phyloP scores from a whole-genome alignment of 2,329 filamentous ascomycete genomes.

The Bertia moriformis region DNA sequence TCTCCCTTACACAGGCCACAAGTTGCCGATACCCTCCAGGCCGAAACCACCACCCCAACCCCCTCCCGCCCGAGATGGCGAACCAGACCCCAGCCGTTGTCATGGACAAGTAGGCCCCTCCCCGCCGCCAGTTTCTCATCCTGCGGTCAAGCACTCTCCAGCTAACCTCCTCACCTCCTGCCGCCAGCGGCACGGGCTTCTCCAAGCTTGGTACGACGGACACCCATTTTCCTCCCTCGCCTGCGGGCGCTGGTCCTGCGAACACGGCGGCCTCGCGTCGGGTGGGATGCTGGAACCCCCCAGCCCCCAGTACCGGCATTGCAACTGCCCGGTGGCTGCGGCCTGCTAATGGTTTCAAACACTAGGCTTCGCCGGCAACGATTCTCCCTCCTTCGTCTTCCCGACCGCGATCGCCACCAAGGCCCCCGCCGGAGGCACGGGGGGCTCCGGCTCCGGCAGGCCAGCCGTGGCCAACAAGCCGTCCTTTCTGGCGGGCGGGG shows the following conservation, averaged over 20 bases:
- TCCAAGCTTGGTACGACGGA: slow-evolving; percentile 76
- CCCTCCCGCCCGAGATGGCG: slow-evolving; percentile 52
- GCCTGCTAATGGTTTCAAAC: too few species aligned
- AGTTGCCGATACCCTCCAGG: too few species aligned
- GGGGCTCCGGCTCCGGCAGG: slow-evolving; percentile 70
- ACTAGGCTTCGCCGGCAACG: slow-evolving; percentile 92
- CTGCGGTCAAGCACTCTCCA: slow-evolving; percentile 14
- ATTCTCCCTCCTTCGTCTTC: slow-evolving; percentile 97
- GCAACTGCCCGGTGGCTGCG: slow-evolving; percentile 12
- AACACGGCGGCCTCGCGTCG: slow-evolving; percentile 3
- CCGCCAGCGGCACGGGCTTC: slow-evolving; percentile 84
- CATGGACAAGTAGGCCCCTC: slow-evolving; percentile 95
- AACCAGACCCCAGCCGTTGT: slow-evolving; percentile 99
- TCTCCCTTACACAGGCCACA: too few species aligned
- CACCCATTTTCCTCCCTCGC: slow-evolving; percentile 1
- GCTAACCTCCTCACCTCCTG: slow-evolving; percentile 10
- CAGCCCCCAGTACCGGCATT: slow-evolving; percentile 2
- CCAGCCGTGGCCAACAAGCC: slow-evolving; percentile 89
- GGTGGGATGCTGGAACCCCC: slow-evolving; percentile 16
- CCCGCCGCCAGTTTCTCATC: slow-evolving; percentile 14
- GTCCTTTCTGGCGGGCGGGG: slow-evolving; percentile 82
- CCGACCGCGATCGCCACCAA: slow-evolving; percentile 97
- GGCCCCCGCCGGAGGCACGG: slow-evolving; percentile 54
- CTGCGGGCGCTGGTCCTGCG: slow-evolving; percentile 2
- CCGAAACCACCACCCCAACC: slow-evolving; percentile 6